These are phyloP conservation scores for Alternaria ventricosa DNA, from an alignment of 2,329 filamentous ascomycete species.

Conservation along the genomic window DNA sequence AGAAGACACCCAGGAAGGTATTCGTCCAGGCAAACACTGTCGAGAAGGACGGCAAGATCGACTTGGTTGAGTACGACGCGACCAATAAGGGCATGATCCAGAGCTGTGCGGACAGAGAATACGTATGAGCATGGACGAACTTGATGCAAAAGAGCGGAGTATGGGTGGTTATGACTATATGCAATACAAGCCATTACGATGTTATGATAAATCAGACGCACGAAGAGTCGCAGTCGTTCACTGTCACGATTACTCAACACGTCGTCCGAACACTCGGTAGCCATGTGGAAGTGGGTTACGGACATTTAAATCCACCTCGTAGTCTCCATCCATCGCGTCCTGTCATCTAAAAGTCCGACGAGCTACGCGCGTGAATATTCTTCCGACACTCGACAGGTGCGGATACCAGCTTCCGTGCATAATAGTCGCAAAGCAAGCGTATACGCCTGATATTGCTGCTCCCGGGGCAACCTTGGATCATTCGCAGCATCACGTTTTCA, in stretches of 20 bases:
- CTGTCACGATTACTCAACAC: neutral
- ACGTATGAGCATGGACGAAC: constrained; percentile 32
- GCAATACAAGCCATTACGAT: neutral
- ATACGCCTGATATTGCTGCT: neutral
- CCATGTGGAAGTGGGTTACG: neutral
- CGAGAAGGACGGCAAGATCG: constrained; percentile 59
- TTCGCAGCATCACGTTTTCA: neutral
- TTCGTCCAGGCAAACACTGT: constrained; percentile 94
- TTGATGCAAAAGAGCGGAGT: neutral
- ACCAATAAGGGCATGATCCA: constrained; percentile 73
- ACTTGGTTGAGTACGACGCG: constrained; percentile 86
- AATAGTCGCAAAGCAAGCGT: neutral
- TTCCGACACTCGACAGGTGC: neutral
- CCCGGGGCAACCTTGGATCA: neutral
- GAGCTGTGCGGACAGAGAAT: constrained; percentile 47
- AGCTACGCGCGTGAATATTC: neutral
- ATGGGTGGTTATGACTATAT: neutral
- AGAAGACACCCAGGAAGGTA: constrained; percentile 85
- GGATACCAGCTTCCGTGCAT: neutral
- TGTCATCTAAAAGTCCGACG: neutral
- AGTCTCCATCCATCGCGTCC: neutral
- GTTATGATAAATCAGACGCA: too few species aligned
- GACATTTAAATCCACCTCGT: neutral
- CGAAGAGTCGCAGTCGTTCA: neutral
- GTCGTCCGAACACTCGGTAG: neutral